These are phyloP conservation scores for Darksidea phi DNA, from an alignment of 495 filamentous ascomycete species.

Conservation along the genomic window DNA sequence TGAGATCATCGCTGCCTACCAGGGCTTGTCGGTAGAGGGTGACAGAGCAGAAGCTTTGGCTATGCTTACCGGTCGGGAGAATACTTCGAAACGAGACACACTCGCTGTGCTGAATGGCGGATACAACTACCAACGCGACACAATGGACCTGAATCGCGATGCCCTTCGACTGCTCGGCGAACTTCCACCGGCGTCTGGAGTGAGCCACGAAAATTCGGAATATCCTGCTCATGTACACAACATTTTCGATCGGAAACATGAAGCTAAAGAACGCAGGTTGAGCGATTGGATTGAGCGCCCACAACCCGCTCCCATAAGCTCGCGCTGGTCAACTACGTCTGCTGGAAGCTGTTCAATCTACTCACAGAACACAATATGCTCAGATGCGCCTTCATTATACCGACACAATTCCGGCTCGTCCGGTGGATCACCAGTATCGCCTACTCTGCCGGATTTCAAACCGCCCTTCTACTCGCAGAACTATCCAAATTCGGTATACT, in stretches of 20 bases:
- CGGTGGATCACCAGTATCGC: background rate
- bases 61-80: constrained; percentile 2
- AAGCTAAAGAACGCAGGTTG: background rate
- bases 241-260: background rate
- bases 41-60: constrained; percentile 14
- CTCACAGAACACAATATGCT: constrained; percentile 9
- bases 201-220: constrained; percentile 2
- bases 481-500: background rate
- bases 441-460: background rate
- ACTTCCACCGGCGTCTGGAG: constrained; percentile 28
- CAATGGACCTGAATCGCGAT: constrained; percentile 17
- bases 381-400: constrained; percentile 26
- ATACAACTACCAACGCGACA: constrained; percentile 18
- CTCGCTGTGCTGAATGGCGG: constrained; percentile 23
- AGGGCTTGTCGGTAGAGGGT: constrained; percentile 14
- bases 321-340: constrained; percentile 16
- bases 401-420: constrained; percentile 25
- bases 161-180: constrained; percentile 21
- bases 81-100: constrained; percentile 16
- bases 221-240: constrained; percentile 22
- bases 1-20: constrained; percentile 31
- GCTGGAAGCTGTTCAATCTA: constrained; percentile 26
- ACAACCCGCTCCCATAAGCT: constrained; percentile 5
- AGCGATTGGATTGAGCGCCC: constrained; percentile 12
- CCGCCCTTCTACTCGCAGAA: background rate